Conservation (phyloP, 257 asterid genomes). For the Misopates orontium region DNA sequence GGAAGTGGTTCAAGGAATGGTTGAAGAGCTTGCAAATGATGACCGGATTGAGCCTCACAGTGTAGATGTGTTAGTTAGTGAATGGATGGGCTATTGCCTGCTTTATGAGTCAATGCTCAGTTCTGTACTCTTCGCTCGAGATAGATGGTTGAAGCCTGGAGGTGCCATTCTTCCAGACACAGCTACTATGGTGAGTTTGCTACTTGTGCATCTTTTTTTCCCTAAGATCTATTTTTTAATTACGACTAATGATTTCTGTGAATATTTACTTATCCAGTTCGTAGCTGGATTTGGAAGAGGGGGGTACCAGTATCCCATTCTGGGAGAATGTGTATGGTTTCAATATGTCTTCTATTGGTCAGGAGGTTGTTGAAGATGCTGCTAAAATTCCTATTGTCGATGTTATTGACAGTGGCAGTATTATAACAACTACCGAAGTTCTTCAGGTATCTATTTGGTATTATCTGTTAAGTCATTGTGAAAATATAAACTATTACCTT, state of each 20-base stretch:
- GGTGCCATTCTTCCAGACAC: conserved; percentile 95
- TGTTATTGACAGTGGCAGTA: conserved; percentile 56
- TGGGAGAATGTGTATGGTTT: conserved; percentile 96
- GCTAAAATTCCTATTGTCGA: conserved; percentile 76
- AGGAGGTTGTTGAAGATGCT: conserved; percentile 69
- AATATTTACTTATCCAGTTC: conserved; percentile 43
- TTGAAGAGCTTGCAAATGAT: conserved; percentile 65
- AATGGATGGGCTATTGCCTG: conserved; percentile 99
- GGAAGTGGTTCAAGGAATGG: conserved; percentile 84
- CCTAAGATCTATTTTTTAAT: conserved; percentile 14
- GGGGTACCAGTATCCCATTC: conserved; percentile 83
- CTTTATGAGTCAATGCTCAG: conserved; percentile 93
- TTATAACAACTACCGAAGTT: conserved; percentile 66
- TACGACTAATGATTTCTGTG: conserved; percentile 18
- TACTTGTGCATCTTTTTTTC: conserved; percentile 21
- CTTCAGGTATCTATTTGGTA: conserved; percentile 61
- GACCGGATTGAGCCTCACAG: conserved; percentile 55
- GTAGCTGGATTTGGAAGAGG: conserved; percentile 95
- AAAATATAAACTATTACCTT: not conserved
- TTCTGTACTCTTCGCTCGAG: conserved; percentile 90
- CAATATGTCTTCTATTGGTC: conserved; percentile 81
- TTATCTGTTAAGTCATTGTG: not conserved
- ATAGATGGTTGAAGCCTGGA: conserved; percentile 91
- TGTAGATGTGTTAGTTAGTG: conserved; percentile 82
- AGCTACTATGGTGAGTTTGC: conserved; percentile 77